These are phyloP conservation scores for Sophora flavescens DNA, from an alignment of 306 rosid species.

Conservation along the genomic window DNA sequence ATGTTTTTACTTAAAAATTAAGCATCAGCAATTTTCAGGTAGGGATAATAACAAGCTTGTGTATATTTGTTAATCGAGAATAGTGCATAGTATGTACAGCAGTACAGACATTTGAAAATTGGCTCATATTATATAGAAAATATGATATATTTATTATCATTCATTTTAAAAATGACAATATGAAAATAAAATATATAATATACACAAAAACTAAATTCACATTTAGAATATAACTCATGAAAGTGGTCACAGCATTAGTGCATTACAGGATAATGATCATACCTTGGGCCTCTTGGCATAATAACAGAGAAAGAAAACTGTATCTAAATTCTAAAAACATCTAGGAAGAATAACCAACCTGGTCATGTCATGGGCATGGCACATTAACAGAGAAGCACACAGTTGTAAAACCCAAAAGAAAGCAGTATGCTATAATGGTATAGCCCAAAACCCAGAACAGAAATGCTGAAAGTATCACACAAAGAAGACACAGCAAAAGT, in stretches of 20 bases:
- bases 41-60: slow-evolving; percentile 12
- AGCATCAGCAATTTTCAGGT: neutral
- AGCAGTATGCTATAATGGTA: neutral
- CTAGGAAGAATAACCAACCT: neutral
- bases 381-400: neutral
- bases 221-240: neutral
- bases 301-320: neutral
- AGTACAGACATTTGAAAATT: neutral
- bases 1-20: neutral
- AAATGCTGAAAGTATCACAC: neutral
- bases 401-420: slow-evolving; percentile 15
- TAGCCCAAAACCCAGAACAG: neutral
- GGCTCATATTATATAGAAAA: neutral
- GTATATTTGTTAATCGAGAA: neutral
- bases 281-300: neutral
- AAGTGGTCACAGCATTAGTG: neutral
- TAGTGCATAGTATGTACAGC: neutral
- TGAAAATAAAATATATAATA: neutral
- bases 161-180: neutral
- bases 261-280: neutral
- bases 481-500: neutral
- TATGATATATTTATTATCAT: neutral
- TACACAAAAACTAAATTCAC: neutral
- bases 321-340: neutral
- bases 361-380: neutral